These are phyloP conservation scores for Chlamydomonas sp. DNA, from an alignment of 139 green algal genomes.

Conservation along the genomic window DNA sequence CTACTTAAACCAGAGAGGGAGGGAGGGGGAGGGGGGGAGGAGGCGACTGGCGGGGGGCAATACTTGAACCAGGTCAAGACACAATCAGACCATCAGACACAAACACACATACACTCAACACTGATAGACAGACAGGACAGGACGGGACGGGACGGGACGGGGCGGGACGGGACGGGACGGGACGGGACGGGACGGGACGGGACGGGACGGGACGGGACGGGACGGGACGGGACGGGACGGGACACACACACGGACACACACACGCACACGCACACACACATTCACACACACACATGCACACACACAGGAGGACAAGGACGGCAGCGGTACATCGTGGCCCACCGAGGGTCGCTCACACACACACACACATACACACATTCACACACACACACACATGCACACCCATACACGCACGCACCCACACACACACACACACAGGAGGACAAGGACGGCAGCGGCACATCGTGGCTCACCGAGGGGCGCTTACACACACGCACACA, in stretches of 20 bases:
- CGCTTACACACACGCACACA: conserved; percentile 31
- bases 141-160: neutral
- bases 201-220: no score
- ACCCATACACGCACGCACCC: neutral
- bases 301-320: no score
- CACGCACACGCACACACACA: neutral
- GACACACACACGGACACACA: conserved; percentile 27
- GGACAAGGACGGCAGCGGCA: no score
- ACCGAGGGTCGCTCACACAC: conserved; percentile 35
- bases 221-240: conserved; percentile 29
- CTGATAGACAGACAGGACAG: neutral
- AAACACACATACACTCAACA: neutral
- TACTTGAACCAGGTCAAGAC: conserved; percentile 29
- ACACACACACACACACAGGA: no score
- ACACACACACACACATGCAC: neutral
- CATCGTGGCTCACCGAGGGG: conserved; percentile 34
- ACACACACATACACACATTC: neutral
- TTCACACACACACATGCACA: neutral
- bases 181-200: neutral
- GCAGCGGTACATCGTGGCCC: conserved; percentile 31
- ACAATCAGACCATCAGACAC: neutral
- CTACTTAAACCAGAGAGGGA: conserved; percentile 67
- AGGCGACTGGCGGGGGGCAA: conserved; percentile 8
- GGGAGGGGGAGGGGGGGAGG: no score
- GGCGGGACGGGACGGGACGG: neutral